Percentiles rank a stretch among this genome's conserved stretches.
phyloP scores from a whole-genome alignment of 2,329 filamentous ascomycete species.

The Xylaria sp. region DNA sequence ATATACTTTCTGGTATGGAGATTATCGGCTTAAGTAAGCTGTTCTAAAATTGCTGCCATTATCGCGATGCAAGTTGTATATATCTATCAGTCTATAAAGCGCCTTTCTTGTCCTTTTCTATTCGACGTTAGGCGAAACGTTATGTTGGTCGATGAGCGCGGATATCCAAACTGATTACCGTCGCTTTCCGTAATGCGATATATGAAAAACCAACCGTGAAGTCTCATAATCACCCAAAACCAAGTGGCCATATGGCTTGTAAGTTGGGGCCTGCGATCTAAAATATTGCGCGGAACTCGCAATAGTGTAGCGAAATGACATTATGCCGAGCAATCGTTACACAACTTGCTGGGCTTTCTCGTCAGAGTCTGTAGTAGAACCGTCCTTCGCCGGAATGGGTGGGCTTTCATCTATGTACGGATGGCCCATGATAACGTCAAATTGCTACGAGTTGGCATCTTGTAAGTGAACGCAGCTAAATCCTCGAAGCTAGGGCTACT shows the following conservation, averaged over 20 bases:
- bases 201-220: not conserved
- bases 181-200: not conserved
- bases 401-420: conserved; percentile 38
- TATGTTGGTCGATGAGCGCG: not conserved
- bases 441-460: conserved; percentile 40
- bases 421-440: conserved; percentile 45
- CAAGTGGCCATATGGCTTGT: not conserved
- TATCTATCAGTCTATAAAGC: conserved; percentile 18
- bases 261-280: not conserved
- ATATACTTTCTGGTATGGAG: not conserved
- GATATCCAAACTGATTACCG: not conserved
- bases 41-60: not conserved
- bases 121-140: not conserved
- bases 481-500: conserved; percentile 24
- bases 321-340: not conserved
- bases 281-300: not conserved
- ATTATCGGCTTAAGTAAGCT: conserved; percentile 14
- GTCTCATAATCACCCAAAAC: not conserved
- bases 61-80: not conserved
- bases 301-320: not conserved
- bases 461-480: not conserved
- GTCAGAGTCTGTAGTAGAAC: conserved; percentile 27
- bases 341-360: conserved; percentile 35
- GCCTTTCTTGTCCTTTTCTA: not conserved
- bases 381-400: conserved; percentile 18